Percentiles rank a stretch among this genome's conserved stretches.
Conservation (phyloP, 768 basidiomycete species). For the Tephrocybe sp. region DNA sequence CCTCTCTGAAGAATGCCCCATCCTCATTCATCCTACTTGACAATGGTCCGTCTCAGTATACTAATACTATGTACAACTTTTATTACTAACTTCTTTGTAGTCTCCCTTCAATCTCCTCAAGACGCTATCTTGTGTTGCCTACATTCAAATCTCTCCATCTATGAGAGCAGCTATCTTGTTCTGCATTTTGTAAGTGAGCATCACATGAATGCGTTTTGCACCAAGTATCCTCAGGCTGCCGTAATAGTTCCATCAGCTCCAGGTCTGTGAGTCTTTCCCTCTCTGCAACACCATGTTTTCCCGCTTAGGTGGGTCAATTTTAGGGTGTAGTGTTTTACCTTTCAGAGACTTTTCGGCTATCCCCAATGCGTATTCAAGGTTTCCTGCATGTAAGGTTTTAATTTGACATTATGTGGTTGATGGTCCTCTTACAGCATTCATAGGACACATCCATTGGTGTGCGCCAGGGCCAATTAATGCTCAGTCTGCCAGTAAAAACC, state of each 20-base stretch:
- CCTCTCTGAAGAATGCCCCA: conserved; percentile 1
- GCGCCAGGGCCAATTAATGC: conserved; percentile 4
- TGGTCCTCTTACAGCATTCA: neutral
- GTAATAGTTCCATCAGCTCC: conserved; percentile 10
- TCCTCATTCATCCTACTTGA: conserved; percentile 10
- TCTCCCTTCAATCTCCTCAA: conserved; percentile 6
- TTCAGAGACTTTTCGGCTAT: neutral
- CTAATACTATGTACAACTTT: too few species aligned
- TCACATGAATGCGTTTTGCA: neutral
- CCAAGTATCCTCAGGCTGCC: neutral
- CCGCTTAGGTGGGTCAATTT: too few species aligned
- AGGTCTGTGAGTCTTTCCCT: conserved; percentile 1
- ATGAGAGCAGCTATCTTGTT: conserved; percentile 6
- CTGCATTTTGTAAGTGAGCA: conserved; percentile 8
- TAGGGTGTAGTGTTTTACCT: conserved; percentile 1
- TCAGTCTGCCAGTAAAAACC: conserved; percentile 9
- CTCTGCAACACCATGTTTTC: too few species aligned
- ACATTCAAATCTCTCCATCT: neutral
- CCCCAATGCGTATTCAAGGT: neutral
- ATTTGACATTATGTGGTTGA: neutral
- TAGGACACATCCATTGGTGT: conserved; percentile 6
- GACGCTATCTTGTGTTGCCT: conserved; percentile 7
- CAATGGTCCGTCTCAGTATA: conserved; percentile 6
- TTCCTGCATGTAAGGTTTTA: conserved; percentile 8
- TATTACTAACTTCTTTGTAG: neutral